Conservation (phyloP, 1,139 yeast genomes). For the Yamadazyma diddensiae region DNA sequence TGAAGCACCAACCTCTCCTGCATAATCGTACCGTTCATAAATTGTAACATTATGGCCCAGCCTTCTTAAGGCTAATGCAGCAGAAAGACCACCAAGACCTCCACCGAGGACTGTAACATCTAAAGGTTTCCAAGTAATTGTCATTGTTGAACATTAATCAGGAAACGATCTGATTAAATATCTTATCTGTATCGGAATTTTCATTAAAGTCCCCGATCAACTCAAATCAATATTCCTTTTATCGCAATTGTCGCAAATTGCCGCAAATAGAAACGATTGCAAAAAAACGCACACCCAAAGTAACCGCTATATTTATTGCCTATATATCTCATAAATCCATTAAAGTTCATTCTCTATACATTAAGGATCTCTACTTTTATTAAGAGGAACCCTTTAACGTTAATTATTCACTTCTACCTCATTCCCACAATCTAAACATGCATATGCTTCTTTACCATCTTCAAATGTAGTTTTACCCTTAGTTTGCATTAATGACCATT, state of each 20-base stretch:
- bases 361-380: conserved; percentile 3
- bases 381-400: conserved; percentile 1
- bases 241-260: neutral
- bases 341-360: too few species aligned
- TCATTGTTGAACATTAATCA: too few species aligned
- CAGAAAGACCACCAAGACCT: conserved; percentile 37
- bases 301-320: neutral
- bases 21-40: conserved; percentile 27
- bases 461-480: conserved; percentile 49
- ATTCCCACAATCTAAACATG: conserved; percentile 69
- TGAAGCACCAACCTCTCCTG: conserved; percentile 41
- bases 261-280: neutral
- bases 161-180: neutral
- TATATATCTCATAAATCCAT: neutral
- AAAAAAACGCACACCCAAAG: neutral
- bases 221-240: too few species aligned
- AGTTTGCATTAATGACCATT: conserved; percentile 85
- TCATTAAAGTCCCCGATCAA: conserved; percentile 1
- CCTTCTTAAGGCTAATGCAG: conserved; percentile 28
- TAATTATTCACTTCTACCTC: conserved; percentile 40
- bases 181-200: neutral
- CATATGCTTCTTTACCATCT: conserved; percentile 44
- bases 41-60: conserved; percentile 32
- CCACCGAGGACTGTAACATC: conserved; percentile 31
- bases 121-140: conserved; percentile 12